These are phyloP conservation scores for Flagelloscypha sp. DNA, from an alignment of 768 basidiomycete genomes.

Conservation along the genomic window DNA sequence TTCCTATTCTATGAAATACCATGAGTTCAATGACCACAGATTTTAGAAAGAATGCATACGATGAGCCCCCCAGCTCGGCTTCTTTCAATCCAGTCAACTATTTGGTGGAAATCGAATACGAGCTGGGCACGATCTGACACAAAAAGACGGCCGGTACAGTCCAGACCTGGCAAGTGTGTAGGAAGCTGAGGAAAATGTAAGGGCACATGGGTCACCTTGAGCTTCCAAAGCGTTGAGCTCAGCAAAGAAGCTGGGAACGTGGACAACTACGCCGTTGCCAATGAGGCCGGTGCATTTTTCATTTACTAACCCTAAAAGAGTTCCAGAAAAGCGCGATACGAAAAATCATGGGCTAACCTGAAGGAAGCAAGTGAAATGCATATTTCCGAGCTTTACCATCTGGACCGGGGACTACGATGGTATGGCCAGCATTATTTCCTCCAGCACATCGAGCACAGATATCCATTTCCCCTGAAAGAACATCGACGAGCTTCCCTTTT, in stretches of 20 bases:
- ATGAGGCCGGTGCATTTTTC: conserved; percentile 79
- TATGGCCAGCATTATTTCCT: conserved; percentile 98
- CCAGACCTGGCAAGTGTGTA: conserved; percentile 50
- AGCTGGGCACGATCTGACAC: conserved; percentile 95
- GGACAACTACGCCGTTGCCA: conserved; percentile 93
- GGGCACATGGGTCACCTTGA: conserved; percentile 53
- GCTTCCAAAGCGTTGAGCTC: conserved; percentile 82
- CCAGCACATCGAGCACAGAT: conserved; percentile 95
- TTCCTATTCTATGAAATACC: conserved; percentile 66
- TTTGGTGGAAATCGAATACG: conserved; percentile 99
- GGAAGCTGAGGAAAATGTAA: neutral
- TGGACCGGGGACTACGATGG: conserved; percentile 79
- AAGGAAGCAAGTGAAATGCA: conserved; percentile 93
- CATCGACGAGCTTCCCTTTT: conserved; percentile 95
- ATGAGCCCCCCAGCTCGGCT: conserved; percentile 88
- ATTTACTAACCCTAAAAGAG: conserved; percentile 67
- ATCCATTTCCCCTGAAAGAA: conserved; percentile 83
- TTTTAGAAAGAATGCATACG: conserved; percentile 28
- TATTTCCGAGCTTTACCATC: conserved; percentile 73
- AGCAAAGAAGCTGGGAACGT: conserved; percentile 88
- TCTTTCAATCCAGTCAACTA: conserved; percentile 98
- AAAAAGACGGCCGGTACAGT: conserved; percentile 77
- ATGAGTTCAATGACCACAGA: conserved; percentile 1
- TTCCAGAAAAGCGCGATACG: conserved; percentile 1
- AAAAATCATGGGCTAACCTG: conserved; percentile 46